These are phyloP conservation scores for Lentinula novae-zelandiae DNA, from an alignment of 1,284 basidiomycete genomes.

Conservation along the genomic window DNA sequence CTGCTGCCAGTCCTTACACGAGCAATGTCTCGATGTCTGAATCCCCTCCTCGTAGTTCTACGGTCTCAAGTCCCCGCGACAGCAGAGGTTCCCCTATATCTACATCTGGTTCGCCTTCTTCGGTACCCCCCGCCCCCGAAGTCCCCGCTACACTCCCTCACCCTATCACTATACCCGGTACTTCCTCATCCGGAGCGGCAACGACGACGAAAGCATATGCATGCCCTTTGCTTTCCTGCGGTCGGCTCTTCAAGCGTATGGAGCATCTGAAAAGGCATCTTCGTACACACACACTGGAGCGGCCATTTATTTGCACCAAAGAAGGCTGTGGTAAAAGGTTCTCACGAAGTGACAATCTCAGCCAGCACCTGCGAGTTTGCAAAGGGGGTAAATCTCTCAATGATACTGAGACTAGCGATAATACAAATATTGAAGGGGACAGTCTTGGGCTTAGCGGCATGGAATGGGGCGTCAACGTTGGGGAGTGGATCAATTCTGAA, in stretches of 20 bases:
- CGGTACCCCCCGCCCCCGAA: background rate
- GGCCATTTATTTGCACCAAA: conserved; percentile 69
- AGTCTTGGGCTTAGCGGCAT: background rate
- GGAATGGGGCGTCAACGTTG: conserved; percentile 10
- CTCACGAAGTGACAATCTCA: conserved; percentile 82
- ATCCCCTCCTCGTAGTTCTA: background rate
- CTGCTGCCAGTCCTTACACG: background rate
- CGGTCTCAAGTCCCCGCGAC: background rate
- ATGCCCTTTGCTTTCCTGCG: conserved; percentile 79
- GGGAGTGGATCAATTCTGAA: conserved; percentile 17
- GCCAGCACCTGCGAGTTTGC: conserved; percentile 81
- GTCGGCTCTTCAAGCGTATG: conserved; percentile 81
- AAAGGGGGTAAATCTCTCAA: conserved; percentile 23
- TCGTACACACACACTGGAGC: conserved; percentile 86
- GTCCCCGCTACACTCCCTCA: background rate
- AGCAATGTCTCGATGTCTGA: background rate
- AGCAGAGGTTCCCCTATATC: background rate
- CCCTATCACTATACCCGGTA: background rate
- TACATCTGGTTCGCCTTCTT: background rate
- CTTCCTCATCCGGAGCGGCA: conserved; percentile 4
- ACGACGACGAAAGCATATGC: conserved; percentile 43
- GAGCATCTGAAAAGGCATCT: conserved; percentile 87
- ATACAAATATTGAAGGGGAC: background rate
- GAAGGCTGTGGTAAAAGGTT: conserved; percentile 70
- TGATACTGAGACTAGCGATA: background rate